These are phyloP conservation scores for Entamoeba invadens DNA, from an alignment of 208 protist species.

Conservation along the genomic window DNA sequence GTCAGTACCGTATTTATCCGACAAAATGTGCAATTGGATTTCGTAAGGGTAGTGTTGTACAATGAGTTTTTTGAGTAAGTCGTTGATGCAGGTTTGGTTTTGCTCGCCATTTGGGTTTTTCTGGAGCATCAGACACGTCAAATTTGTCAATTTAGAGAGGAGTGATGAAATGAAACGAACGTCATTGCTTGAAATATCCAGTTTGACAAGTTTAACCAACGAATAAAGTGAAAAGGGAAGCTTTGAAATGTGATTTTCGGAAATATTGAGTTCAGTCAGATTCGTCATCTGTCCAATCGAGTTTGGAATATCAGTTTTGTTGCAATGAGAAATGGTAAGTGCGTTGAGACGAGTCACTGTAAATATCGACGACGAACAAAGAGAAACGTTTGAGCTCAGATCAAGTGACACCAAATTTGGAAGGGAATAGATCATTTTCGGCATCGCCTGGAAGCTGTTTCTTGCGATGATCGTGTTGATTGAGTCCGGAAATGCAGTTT, in stretches of 20 bases:
- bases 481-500: not conserved
- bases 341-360: not conserved
- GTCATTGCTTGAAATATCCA: not conserved
- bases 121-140: not conserved
- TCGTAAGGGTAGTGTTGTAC: too few species aligned
- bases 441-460: not conserved
- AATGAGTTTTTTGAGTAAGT: too few species aligned
- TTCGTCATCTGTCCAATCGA: not conserved
- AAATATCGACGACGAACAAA: not conserved
- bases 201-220: not conserved
- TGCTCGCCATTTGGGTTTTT: too few species aligned
- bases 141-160: not conserved
- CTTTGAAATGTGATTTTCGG: not conserved
- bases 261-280: not conserved
- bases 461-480: not conserved
- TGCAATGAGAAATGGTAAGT: not conserved
- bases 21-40: not conserved
- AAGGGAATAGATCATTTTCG: not conserved
- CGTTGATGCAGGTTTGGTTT: too few species aligned
- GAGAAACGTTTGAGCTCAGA: not conserved
- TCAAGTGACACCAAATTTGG: not conserved
- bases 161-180: not conserved
- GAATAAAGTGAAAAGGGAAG: not conserved
- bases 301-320: not conserved
- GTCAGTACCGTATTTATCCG: not conserved